phyloP scores from a whole-genome alignment of 495 filamentous ascomycete genomes.

The Pseudomonodictys pantanalensis region DNA sequence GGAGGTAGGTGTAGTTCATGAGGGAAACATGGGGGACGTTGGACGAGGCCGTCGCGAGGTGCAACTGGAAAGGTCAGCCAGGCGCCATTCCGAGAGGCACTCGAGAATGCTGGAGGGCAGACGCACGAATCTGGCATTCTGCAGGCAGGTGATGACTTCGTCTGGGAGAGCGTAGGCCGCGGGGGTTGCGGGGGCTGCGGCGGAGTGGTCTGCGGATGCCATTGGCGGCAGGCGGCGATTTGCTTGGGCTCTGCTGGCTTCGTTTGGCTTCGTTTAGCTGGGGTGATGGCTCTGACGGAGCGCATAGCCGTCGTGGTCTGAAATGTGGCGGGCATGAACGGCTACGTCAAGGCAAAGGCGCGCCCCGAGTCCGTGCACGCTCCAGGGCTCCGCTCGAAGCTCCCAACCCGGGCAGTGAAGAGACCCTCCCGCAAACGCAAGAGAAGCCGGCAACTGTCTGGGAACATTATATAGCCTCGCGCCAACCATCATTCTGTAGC shows the following conservation, averaged over 20 bases:
- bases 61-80: slow-evolving; percentile 58
- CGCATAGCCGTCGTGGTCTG: too few species aligned
- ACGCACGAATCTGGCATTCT: slow-evolving; percentile 90
- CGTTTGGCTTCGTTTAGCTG: too few species aligned
- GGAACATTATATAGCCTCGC: too few species aligned
- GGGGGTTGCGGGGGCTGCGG: slow-evolving; percentile 38
- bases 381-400: too few species aligned
- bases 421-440: too few species aligned
- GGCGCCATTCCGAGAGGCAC: background rate
- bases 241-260: background rate
- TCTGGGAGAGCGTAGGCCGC: slow-evolving; percentile 66
- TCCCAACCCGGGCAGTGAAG: too few species aligned
- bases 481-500: too few species aligned
- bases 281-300: too few species aligned
- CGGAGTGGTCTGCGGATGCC: background rate
- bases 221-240: background rate
- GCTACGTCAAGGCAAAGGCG: too few species aligned
- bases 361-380: too few species aligned
- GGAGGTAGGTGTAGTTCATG: slow-evolving; percentile 99
- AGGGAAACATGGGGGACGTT: slow-evolving; percentile 89
- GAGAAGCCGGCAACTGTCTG: too few species aligned
- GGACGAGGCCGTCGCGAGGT: slow-evolving; percentile 82
- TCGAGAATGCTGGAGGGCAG: background rate
- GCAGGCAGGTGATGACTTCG: slow-evolving; percentile 84
- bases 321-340: too few species aligned